These are phyloP conservation scores for Xylaria sp. DNA, from an alignment of 2,329 filamentous ascomycete species.

Conservation along the genomic window DNA sequence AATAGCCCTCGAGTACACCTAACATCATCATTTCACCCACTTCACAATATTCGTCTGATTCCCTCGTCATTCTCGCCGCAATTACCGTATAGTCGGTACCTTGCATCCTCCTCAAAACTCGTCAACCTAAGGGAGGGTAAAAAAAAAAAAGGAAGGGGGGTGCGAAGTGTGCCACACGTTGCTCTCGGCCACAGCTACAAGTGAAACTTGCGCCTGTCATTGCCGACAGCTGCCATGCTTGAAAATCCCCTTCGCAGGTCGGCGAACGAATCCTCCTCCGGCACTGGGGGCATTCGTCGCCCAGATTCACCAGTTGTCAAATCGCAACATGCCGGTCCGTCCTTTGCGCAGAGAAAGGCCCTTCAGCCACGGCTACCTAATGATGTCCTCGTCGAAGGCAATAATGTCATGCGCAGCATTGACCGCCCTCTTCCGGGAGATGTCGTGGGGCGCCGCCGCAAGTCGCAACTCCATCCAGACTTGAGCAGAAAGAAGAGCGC, in stretches of 20 bases:
- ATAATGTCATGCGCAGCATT: conserved; percentile 54
- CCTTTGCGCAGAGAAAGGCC: conserved; percentile 51
- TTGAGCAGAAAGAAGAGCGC: conserved; percentile 54
- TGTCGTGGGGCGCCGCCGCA: conserved; percentile 46
- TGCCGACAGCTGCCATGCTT: conserved; percentile 24
- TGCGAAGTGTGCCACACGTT: not conserved
- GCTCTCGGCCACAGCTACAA: not conserved
- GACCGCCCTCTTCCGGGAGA: conserved; percentile 56
- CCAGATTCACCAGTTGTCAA: conserved; percentile 40
- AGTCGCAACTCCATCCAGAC: conserved; percentile 49
- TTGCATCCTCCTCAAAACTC: not conserved
- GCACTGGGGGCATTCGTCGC: conserved; percentile 33
- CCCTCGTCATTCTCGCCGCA: not conserved
- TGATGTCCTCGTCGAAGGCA: conserved; percentile 52
- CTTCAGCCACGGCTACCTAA: conserved; percentile 42
- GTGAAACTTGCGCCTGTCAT: not conserved
- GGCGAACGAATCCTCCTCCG: conserved; percentile 12
- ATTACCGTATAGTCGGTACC: not conserved
- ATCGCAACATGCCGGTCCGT: conserved; percentile 38
- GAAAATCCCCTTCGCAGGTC: conserved; percentile 27
- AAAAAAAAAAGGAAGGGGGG: not conserved
- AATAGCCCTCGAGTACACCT: not conserved
- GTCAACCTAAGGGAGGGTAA: not conserved
- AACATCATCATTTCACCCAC: not conserved
- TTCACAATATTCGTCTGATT: conserved; percentile 4